phyloP scores from a whole-genome alignment of 331 rosid species.

The Cydonia oblonga region DNA sequence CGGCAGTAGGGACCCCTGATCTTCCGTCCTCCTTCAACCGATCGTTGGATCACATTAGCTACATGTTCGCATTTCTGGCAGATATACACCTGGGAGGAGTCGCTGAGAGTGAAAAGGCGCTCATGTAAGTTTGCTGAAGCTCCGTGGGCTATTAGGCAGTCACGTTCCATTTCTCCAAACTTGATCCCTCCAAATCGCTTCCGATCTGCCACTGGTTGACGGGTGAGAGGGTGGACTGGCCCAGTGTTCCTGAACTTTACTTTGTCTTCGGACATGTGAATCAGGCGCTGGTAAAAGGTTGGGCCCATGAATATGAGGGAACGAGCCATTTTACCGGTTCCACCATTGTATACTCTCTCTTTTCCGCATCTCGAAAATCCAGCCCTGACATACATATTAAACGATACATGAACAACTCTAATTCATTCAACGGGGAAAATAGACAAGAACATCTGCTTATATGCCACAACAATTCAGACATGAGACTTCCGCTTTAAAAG shows the following conservation, averaged over 20 bases:
- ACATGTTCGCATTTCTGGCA: constrained; percentile 67
- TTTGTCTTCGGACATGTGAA: constrained; percentile 96
- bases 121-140: constrained; percentile 92
- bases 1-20: constrained; percentile 88
- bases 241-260: constrained; percentile 92
- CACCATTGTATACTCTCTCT: constrained; percentile 84
- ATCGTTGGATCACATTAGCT: constrained; percentile 58
- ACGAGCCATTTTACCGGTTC: constrained; percentile 83
- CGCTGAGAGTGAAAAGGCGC: constrained; percentile 85
- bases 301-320: constrained; percentile 94
- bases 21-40: constrained; percentile 63
- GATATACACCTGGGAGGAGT: constrained; percentile 72
- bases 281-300: constrained; percentile 85
- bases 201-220: constrained; percentile 94
- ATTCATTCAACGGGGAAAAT: not conserved
- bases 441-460: not conserved
- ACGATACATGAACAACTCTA: constrained; percentile 3
- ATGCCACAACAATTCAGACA: not conserved
- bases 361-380: constrained; percentile 89
- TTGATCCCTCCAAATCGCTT: constrained; percentile 97
- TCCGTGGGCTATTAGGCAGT: constrained; percentile 91
- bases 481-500: not conserved
- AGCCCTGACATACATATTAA: constrained; percentile 39
- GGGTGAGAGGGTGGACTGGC: constrained; percentile 90
- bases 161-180: constrained; percentile 99